Evolutionary conservation across 2,329 filamentous ascomycete species (phyloP).

Genomic region (Alternaria gaisen): DNA sequence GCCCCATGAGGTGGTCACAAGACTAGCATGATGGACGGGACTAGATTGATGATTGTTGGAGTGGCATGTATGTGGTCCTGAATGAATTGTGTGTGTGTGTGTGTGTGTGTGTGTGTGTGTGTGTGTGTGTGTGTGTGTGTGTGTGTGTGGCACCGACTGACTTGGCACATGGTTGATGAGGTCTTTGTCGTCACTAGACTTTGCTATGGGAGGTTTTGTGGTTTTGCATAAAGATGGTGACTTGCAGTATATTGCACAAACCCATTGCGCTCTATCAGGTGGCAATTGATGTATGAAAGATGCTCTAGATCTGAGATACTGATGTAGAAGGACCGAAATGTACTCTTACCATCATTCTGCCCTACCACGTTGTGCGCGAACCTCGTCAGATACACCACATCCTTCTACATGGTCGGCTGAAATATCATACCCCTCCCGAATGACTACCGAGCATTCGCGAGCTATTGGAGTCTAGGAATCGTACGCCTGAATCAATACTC

Average conservation of each 20-base stretch:
- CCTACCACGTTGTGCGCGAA: no score
- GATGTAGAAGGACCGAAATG: no score
- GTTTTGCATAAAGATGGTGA: neutral
- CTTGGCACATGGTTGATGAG: neutral
- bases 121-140: neutral
- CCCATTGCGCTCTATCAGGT: no score
- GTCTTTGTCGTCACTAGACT: neutral
- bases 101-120: neutral
- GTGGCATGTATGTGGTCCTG: neutral
- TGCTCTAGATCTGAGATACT: no score
- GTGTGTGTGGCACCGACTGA: neutral
- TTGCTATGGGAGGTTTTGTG: neutral
- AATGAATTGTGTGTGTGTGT: neutral
- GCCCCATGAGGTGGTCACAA: conserved; percentile 13
- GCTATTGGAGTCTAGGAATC: no score
- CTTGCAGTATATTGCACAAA: neutral
- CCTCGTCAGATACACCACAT: no score
- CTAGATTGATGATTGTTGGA: neutral
- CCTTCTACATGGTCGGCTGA: no score
- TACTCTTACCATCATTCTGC: no score
- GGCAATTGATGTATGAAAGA: no score
- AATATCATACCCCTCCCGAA: no score
- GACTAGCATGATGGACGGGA: neutral
- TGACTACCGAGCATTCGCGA: no score
- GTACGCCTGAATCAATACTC: no score